phyloP scores from a whole-genome alignment of 805 yeast species.

The Suhomyces sp. region DNA sequence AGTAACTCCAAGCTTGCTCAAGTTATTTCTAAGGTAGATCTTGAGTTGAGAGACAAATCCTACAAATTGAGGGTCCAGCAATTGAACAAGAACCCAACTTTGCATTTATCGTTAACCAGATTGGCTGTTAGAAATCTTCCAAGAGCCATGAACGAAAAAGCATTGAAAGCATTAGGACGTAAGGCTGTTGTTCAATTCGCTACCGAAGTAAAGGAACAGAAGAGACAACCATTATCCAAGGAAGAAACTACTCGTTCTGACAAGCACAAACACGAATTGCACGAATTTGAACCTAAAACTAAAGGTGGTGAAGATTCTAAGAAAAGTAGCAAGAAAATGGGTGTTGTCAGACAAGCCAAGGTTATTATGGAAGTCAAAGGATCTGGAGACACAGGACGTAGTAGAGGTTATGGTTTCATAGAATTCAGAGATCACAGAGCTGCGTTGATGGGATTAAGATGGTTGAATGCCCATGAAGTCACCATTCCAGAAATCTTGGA shows the following conservation, averaged over 20 bases:
- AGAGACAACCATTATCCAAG: constrained; percentile 81
- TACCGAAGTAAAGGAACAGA: constrained; percentile 70
- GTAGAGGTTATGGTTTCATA: constrained; percentile 95
- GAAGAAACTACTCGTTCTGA: constrained; percentile 85
- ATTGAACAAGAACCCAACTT: constrained; percentile 82
- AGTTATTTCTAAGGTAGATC: constrained; percentile 63
- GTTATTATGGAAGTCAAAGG: constrained; percentile 91
- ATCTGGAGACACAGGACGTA: constrained; percentile 80
- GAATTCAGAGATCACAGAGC: constrained; percentile 89
- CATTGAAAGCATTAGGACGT: constrained; percentile 88
- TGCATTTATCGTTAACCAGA: constrained; percentile 92
- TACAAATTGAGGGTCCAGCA: constrained; percentile 84
- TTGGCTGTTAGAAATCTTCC: constrained; percentile 94
- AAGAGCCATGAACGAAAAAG: constrained; percentile 83
- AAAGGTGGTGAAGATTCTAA: constrained; percentile 40
- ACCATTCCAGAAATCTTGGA: constrained; percentile 64
- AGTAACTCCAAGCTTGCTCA: constrained; percentile 77
- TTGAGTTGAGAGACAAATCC: constrained; percentile 86
- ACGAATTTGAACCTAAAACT: constrained; percentile 17
- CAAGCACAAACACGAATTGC: constrained; percentile 54
- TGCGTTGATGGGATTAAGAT: constrained; percentile 94
- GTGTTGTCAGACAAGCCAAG: constrained; percentile 92
- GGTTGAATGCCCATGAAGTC: constrained; percentile 93
- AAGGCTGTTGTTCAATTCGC: constrained; percentile 95
- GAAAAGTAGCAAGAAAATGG: constrained; percentile 71